A percentile compares a stretch with the other conserved stretches of the same genome.
phyloP scores from a whole-genome alignment of 441 rosid genomes.

The Sinapis alba region DNA sequence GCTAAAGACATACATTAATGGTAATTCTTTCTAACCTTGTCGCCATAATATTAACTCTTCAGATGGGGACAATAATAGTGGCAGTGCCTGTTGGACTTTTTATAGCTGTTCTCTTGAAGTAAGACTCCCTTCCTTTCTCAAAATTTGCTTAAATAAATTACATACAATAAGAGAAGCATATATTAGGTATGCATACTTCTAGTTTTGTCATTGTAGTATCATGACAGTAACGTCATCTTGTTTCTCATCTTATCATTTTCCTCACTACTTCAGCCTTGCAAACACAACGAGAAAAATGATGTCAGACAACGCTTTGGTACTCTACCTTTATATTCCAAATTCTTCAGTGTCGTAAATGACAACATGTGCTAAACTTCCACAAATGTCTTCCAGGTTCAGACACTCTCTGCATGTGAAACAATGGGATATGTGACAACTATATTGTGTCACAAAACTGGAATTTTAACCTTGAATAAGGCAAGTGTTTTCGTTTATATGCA shows the following conservation, averaged over 20 bases:
- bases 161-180: conserved; percentile 6
- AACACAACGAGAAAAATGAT: conserved; percentile 85
- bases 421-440: conserved; percentile 86
- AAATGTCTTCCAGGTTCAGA: conserved; percentile 67
- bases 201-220: too few species aligned
- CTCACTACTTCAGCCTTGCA: conserved; percentile 56
- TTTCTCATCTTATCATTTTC: conserved; percentile 10
- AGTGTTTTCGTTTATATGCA: conserved; percentile 3
- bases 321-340: conserved; percentile 18
- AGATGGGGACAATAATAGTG: conserved; percentile 83
- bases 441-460: conserved; percentile 86
- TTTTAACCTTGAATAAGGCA: conserved; percentile 81
- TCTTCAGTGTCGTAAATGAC: not conserved
- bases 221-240: not conserved
- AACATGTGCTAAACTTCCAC: not conserved
- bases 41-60: conserved; percentile 34
- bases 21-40: not conserved
- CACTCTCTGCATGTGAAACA: conserved; percentile 78
- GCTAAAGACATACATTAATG: not conserved
- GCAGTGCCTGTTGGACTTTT: conserved; percentile 92
- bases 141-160: not conserved
- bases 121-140: conserved; percentile 38
- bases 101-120: conserved; percentile 83
- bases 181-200: not conserved
- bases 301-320: conserved; percentile 82